Evolutionary conservation across 139 green algal genomes (phyloP).

Genomic region (Chlorella vulgaris): DNA sequence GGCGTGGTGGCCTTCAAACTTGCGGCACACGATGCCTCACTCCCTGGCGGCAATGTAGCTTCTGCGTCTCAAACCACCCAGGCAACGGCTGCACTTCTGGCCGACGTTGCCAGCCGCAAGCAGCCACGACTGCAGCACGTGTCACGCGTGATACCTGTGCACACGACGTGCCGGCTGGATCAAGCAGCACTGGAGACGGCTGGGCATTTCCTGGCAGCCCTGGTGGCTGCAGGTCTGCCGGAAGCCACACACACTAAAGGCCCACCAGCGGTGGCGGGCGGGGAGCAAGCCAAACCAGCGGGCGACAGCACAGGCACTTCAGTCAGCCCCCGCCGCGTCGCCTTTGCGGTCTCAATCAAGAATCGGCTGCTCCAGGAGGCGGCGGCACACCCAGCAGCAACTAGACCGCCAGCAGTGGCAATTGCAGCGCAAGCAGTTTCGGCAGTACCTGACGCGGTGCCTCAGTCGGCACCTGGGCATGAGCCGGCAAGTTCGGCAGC

Average conservation of each 20-base stretch:
- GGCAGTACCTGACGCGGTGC: too few relatives aligned
- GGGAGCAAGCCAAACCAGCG: too few relatives aligned
- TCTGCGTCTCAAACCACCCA: not conserved
- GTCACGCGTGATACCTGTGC: constrained; percentile 14
- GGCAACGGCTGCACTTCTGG: not conserved
- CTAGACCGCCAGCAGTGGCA: not conserved
- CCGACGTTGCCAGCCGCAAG: constrained; percentile 1
- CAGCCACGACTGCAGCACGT: constrained; percentile 15
- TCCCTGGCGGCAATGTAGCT: not conserved
- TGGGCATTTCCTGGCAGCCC: constrained; percentile 1
- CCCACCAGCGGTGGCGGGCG: too few relatives aligned
- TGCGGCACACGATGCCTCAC: not conserved
- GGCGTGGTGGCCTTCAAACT: constrained; percentile 22
- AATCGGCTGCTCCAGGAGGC: not conserved
- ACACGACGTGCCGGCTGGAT: constrained; percentile 7
- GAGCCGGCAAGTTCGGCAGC: too few relatives aligned
- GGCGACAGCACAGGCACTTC: too few relatives aligned
- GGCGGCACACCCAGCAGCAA: not conserved
- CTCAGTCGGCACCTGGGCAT: too few relatives aligned
- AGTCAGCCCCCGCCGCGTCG: too few relatives aligned
- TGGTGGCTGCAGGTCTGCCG: not conserved
- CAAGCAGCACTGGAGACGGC: not conserved
- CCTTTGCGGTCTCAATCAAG: constrained; percentile 25
- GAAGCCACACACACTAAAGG: too few relatives aligned
- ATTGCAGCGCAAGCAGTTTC: not conserved